phyloP scores from a whole-genome alignment of 176 grass and related monocot species.

The Cymbopogon citratus region DNA sequence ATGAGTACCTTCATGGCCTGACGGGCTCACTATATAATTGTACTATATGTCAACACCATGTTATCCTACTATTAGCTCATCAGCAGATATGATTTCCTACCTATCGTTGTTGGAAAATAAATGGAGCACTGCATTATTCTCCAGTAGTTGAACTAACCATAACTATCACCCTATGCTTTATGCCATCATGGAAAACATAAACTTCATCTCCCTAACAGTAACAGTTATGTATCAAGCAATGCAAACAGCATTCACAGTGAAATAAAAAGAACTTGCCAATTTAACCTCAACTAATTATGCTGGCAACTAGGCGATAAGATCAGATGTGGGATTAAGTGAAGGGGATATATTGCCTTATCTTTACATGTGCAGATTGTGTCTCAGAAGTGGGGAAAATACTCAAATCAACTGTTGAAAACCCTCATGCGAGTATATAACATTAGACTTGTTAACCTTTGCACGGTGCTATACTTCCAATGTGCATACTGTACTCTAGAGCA shows the following conservation, averaged over 20 bases:
- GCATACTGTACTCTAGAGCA: neutral
- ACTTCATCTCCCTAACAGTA: neutral
- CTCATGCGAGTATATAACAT: neutral
- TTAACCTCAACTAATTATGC: neutral
- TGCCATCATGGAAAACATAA: neutral
- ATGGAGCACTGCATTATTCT: neutral
- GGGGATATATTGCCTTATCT: neutral
- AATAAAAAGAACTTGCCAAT: neutral
- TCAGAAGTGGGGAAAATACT: neutral
- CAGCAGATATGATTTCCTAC: neutral
- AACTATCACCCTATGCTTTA: neutral
- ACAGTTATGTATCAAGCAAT: neutral
- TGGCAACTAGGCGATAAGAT: neutral
- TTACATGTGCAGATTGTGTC: neutral
- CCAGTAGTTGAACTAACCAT: neutral
- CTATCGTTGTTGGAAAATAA: neutral
- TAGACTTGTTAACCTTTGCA: neutral
- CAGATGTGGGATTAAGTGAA: neutral
- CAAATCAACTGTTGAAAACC: neutral
- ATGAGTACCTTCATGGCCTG: neutral
- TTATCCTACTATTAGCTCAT: neutral
- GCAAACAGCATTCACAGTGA: neutral
- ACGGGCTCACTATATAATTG: neutral
- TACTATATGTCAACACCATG: neutral
- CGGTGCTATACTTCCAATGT: neutral